Conservation (phyloP, 2,329 filamentous ascomycete genomes). For the Coleophoma crateriformis region DNA sequence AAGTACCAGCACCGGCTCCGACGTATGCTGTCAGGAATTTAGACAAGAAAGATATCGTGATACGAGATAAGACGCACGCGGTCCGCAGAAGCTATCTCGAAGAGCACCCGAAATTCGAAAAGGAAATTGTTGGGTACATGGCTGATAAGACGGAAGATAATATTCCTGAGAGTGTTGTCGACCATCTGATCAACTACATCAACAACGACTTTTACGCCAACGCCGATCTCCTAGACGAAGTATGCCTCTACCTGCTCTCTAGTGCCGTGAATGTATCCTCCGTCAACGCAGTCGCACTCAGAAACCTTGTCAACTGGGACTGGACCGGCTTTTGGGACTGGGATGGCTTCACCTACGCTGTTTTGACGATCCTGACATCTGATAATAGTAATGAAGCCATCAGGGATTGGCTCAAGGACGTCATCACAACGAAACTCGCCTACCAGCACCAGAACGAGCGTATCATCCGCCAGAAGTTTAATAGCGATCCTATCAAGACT, state of each 20-base stretch:
- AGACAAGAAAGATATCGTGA: conserved; percentile 18
- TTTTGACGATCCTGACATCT: neutral
- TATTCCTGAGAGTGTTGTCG: conserved; percentile 15
- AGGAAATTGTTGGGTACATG: conserved; percentile 15
- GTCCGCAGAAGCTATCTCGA: conserved; percentile 17
- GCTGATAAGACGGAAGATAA: conserved; percentile 18
- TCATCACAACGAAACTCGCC: neutral
- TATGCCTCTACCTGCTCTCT: conserved; percentile 17
- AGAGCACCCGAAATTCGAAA: conserved; percentile 20
- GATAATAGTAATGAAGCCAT: neutral
- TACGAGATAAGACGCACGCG: conserved; percentile 17
- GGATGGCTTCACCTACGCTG: too few species aligned
- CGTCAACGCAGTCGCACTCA: conserved; percentile 10
- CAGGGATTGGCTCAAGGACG: neutral
- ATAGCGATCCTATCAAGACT: too few species aligned
- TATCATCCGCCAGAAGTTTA: too few species aligned
- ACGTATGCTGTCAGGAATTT: too few species aligned
- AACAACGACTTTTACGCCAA: conserved; percentile 15
- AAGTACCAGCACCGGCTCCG: too few species aligned
- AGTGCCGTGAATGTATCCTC: conserved; percentile 12
- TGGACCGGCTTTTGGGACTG: neutral
- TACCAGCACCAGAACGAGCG: too few species aligned
- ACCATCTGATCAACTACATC: conserved; percentile 19
- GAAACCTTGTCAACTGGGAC: conserved; percentile 9
- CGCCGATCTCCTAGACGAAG: conserved; percentile 15